A percentile compares a stretch with the other conserved stretches of the same genome.
These are phyloP conservation scores for Eucalyptus marginata DNA, from an alignment of 345 rosid species.

Conservation along the genomic window DNA sequence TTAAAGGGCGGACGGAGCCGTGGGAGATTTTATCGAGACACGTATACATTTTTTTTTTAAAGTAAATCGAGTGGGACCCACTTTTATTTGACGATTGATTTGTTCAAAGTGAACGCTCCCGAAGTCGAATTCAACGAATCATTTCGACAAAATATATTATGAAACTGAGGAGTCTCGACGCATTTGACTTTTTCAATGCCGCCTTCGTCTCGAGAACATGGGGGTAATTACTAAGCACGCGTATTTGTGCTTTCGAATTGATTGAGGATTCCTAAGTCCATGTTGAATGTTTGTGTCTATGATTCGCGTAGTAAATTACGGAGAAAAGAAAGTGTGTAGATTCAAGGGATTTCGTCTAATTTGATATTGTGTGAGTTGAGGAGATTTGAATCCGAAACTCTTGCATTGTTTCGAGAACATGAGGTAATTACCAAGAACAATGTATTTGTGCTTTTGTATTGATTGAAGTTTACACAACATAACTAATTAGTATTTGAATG, in stretches of 20 bases:
- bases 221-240: not conserved
- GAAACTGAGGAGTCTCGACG: not conserved
- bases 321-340: not conserved
- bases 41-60: too few relatives aligned
- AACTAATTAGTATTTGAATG: not conserved
- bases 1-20: not conserved
- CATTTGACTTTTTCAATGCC: not conserved
- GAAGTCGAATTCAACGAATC: not conserved
- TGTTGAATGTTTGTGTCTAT: not conserved
- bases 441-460: not conserved
- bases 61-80: not conserved
- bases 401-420: not conserved
- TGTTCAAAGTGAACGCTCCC: not conserved
- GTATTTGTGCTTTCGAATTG: not conserved
- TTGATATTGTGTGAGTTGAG: not conserved
- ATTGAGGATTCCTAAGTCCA: not conserved
- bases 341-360: not conserved
- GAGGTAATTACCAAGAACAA: not conserved
- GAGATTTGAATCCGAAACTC: not conserved
- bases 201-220: not conserved
- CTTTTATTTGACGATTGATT: not conserved
- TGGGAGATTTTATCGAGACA: not conserved
- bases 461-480: not conserved
- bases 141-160: not conserved
- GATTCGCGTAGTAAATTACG: fast-evolving